phyloP scores from a whole-genome alignment of 495 filamentous ascomycete genomes.

The Astrothelium macrocarpum region DNA sequence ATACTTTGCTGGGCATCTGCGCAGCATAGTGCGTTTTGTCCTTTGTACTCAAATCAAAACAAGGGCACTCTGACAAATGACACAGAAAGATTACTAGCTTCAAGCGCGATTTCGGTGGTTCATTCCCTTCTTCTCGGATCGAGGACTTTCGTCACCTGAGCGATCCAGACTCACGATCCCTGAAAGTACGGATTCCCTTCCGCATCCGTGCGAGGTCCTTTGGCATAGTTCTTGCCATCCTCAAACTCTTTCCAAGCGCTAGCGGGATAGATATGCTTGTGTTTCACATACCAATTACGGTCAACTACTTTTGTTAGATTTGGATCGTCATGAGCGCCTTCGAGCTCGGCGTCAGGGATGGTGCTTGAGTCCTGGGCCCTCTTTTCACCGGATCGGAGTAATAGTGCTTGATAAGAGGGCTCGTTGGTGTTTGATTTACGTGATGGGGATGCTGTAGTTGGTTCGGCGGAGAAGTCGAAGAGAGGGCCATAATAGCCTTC shows the following conservation, averaged over 20 bases:
- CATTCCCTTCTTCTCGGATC: background rate
- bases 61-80: background rate
- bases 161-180: background rate
- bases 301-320: conserved; percentile 90
- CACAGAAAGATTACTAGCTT: too few species aligned
- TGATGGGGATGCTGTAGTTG: conserved; percentile 22
- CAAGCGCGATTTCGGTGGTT: background rate
- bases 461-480: conserved; percentile 63
- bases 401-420: conserved; percentile 37
- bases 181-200: conserved; percentile 83
- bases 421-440: conserved; percentile 10
- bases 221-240: conserved; percentile 72
- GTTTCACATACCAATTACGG: conserved; percentile 88
- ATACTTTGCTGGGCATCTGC: background rate
- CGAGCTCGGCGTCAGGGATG: conserved; percentile 41
- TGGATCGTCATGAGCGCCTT: conserved; percentile 72
- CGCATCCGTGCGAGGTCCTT: conserved; percentile 69
- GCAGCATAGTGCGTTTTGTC: background rate
- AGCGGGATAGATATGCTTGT: conserved; percentile 96
- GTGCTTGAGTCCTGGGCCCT: conserved; percentile 8
- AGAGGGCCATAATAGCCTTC: conserved; percentile 61
- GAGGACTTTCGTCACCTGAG: background rate
- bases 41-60: background rate
- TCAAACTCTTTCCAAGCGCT: conserved; percentile 96
- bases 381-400: conserved; percentile 34